Evolutionary conservation across 306 rosid species (phyloP).

Genomic region (Ziziphus jujuba): DNA sequence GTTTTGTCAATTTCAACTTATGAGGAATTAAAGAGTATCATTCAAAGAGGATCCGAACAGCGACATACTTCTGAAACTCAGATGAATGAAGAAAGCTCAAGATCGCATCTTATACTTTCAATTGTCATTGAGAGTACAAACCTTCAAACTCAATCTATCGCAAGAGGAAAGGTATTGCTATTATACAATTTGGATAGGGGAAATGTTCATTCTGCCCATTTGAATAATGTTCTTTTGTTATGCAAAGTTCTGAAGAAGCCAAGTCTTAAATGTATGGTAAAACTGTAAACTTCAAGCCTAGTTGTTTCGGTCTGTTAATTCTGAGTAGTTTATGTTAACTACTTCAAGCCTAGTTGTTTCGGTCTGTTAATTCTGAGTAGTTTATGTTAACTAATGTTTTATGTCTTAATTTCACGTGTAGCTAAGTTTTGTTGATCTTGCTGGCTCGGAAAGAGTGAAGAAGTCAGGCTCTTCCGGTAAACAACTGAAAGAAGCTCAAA

Average conservation of each 20-base stretch:
- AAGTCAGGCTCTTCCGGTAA: constrained; percentile 88
- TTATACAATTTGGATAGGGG: constrained; percentile 1
- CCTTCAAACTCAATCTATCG: constrained; percentile 87
- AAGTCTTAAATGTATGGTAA: neutral
- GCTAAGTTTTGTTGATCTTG: constrained; percentile 99
- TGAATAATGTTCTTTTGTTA: neutral
- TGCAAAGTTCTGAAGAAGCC: neutral
- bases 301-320: neutral
- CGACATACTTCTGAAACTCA: constrained; percentile 83
- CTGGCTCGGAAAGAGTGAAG: constrained; percentile 92
- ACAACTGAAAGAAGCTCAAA: constrained; percentile 96
- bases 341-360: too few species aligned
- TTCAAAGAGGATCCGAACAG: constrained; percentile 74
- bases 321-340: constrained; percentile 1
- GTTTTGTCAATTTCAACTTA: constrained; percentile 60
- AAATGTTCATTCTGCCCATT: neutral
- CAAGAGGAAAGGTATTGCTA: constrained; percentile 81
- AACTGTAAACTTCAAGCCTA: neutral
- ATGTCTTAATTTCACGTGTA: constrained; percentile 27
- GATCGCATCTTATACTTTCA: constrained; percentile 89
- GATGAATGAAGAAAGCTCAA: constrained; percentile 92
- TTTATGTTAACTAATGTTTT: neutral
- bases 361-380: constrained; percentile 3
- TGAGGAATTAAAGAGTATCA: constrained; percentile 70
- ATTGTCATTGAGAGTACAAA: constrained; percentile 80